phyloP scores from a whole-genome alignment of 768 basidiomycete genomes.

The Suillus brevipes region DNA sequence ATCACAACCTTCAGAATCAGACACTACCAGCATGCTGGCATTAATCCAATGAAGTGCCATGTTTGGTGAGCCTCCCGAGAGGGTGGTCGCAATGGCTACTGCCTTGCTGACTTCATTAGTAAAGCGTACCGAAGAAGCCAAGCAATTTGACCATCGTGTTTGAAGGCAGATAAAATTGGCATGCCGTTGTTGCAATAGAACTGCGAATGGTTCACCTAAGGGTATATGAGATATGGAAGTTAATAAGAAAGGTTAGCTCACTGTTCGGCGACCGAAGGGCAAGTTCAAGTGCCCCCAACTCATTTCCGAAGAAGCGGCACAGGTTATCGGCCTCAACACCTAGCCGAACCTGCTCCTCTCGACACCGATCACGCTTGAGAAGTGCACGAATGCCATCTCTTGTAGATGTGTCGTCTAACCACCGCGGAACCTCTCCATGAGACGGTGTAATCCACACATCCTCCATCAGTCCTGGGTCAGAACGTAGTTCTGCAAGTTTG shows the following conservation, averaged over 20 bases:
- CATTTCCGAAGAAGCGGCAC: slow-evolving; percentile 34
- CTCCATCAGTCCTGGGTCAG: slow-evolving; percentile 31
- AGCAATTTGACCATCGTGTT: slow-evolving; percentile 20
- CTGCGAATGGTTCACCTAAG: background rate
- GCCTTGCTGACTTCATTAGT: slow-evolving; percentile 14
- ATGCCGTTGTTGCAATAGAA: background rate
- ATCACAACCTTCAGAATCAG: background rate
- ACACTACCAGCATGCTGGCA: background rate
- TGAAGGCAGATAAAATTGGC: background rate
- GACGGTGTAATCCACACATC: slow-evolving; percentile 37
- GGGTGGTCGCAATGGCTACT: background rate
- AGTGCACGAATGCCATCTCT: slow-evolving; percentile 33
- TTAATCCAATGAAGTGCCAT: background rate
- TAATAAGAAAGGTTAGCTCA: background rate
- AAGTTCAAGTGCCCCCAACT: slow-evolving; percentile 27
- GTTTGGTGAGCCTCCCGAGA: background rate
- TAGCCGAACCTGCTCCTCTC: slow-evolving; percentile 30
- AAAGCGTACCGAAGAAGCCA: slow-evolving; percentile 13
- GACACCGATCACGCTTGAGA: slow-evolving; percentile 28
- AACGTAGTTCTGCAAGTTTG: slow-evolving; percentile 21
- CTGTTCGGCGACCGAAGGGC: slow-evolving; percentile 13
- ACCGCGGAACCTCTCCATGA: slow-evolving; percentile 19
- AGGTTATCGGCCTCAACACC: slow-evolving; percentile 35
- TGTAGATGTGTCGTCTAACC: slow-evolving; percentile 34
- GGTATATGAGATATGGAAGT: background rate